Evolutionary conservation across 352 stramenopile species (phyloP).

Genomic region (Thalassiosira livingstoniorum): DNA sequence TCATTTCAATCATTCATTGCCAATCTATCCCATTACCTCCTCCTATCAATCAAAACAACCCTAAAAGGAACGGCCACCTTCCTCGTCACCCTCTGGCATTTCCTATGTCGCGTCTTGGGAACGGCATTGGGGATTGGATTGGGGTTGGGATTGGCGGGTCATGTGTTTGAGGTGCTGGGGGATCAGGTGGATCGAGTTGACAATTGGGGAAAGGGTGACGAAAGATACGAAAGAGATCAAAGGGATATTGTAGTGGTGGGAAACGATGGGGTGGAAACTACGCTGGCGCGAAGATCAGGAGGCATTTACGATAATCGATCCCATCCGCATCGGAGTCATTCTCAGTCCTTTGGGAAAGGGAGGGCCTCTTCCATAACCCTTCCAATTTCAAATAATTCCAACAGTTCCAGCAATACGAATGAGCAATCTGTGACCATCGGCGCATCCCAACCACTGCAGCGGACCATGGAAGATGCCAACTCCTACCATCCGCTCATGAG

Average conservation of each 20-base stretch:
- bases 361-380: not conserved
- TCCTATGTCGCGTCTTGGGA: conserved; percentile 52
- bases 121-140: conserved; percentile 71
- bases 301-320: too few species aligned
- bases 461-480: conserved; percentile 53
- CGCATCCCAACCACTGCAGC: not conserved
- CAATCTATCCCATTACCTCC: not conserved
- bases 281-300: too few species aligned
- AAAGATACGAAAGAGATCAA: too few species aligned
- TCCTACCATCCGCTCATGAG: conserved; percentile 73
- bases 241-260: too few species aligned
- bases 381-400: not conserved
- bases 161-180: conserved; percentile 77
- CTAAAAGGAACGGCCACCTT: conserved; percentile 29
- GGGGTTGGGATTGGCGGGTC: conserved; percentile 75
- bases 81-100: conserved; percentile 50
- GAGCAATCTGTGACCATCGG: not conserved
- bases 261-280: too few species aligned
- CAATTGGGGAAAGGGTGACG: too few species aligned
- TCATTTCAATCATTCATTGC: conserved; percentile 4
- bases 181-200: conserved; percentile 9
- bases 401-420: not conserved
- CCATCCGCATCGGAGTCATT: too few species aligned
- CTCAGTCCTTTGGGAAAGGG: too few species aligned
- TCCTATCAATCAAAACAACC: too few species aligned